Percentiles rank a stretch among this genome's conserved stretches.
These are phyloP conservation scores for Theileria parva DNA, from an alignment of 169 alveolate species.

Conservation along the genomic window DNA sequence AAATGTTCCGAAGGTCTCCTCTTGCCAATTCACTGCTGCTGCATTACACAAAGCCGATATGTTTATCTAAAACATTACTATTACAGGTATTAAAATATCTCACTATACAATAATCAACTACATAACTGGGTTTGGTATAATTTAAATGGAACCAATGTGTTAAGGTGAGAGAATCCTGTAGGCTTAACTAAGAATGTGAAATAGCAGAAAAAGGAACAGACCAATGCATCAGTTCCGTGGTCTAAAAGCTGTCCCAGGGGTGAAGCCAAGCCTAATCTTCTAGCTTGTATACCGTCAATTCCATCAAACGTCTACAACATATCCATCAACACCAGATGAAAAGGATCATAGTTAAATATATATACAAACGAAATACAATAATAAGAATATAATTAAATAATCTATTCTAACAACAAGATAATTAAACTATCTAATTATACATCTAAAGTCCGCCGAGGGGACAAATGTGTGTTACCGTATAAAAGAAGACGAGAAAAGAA, in stretches of 20 bases:
- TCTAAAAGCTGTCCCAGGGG: conserved; percentile 68
- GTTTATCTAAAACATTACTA: not conserved
- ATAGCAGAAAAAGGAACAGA: conserved; percentile 51
- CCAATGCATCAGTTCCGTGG: conserved; percentile 64
- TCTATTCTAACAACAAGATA: not conserved
- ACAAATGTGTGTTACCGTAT: conserved; percentile 29
- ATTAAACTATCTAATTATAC: not conserved
- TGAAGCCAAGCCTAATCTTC: conserved; percentile 49
- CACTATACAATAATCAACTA: not conserved
- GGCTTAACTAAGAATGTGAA: conserved; percentile 40
- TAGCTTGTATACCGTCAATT: conserved; percentile 63
- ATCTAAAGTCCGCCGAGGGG: no score
- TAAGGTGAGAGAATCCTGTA: conserved; percentile 25
- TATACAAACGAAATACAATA: not conserved
- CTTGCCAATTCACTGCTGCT: conserved; percentile 44
- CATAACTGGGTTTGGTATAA: no score
- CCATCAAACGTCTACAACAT: conserved; percentile 60
- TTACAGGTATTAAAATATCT: not conserved
- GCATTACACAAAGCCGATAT: conserved; percentile 27
- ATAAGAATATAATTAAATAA: not conserved
- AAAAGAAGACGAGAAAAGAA: conserved; percentile 17
- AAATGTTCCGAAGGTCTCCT: conserved; percentile 42
- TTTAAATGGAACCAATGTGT: conserved; percentile 9
- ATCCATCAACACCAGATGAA: not conserved
- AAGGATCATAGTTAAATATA: no score